Evolutionary conservation across 352 stramenopile genomes (phyloP).

Genomic region (Phytophthora vignae): DNA sequence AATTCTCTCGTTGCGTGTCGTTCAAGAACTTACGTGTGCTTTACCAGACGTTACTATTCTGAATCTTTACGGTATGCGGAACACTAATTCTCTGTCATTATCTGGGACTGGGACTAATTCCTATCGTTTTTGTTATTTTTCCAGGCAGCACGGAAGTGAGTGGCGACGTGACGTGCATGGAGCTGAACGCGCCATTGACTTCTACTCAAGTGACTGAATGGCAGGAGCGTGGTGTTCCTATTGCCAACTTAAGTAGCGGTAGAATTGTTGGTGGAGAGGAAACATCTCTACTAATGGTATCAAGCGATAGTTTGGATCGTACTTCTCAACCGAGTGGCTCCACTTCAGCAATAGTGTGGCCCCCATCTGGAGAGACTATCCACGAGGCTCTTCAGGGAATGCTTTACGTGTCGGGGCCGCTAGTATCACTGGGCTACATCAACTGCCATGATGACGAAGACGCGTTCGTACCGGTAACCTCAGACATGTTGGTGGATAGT

Average conservation of each 20-base stretch:
- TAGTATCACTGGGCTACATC: slow-evolving; percentile 50
- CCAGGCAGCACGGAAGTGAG: slow-evolving; percentile 70
- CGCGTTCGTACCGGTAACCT: slow-evolving; percentile 16
- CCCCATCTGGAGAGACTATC: not conserved
- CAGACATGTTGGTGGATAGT: not conserved
- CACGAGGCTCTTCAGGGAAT: slow-evolving; percentile 29
- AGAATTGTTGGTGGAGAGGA: slow-evolving; percentile 35
- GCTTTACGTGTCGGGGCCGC: slow-evolving; percentile 44
- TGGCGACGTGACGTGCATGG: slow-evolving; percentile 61
- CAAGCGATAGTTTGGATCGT: slow-evolving; percentile 2
- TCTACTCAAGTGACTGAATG: slow-evolving; percentile 29
- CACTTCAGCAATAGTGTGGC: slow-evolving; percentile 22
- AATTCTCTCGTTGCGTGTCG: slow-evolving; percentile 37
- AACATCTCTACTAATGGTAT: slow-evolving; percentile 38
- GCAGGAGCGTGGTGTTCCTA: slow-evolving; percentile 51
- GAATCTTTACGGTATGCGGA: slow-evolving; percentile 63
- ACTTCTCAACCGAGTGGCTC: not conserved
- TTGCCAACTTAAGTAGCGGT: slow-evolving; percentile 33
- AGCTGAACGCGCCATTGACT: slow-evolving; percentile 37
- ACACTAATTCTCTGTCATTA: not conserved
- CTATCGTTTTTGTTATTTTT: not conserved
- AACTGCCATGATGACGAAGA: not conserved
- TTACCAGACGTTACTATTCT: slow-evolving; percentile 49
- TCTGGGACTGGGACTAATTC: not conserved
- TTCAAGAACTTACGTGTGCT: slow-evolving; percentile 20